Evolutionary conservation across 108 stramenopile species (phyloP), one percentile per base, ranked within the genome.

Genomic region (Heterococcus sp.): DNA sequence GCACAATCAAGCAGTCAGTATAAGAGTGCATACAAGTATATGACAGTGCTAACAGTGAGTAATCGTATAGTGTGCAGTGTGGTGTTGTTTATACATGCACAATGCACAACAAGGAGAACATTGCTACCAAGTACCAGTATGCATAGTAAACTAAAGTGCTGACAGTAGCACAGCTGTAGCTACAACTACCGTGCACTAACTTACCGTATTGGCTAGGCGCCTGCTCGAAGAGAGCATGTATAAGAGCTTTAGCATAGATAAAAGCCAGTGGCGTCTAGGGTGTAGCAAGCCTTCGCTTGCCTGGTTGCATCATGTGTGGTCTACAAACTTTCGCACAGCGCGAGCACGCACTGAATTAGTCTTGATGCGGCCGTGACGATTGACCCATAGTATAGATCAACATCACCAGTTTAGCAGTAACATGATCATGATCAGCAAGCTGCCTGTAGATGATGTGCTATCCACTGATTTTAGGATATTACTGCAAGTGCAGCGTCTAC

Each of bases 301-400:
- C 93, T 38, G 96, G 88, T 72, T 88, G 76, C 86, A 97, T 95
- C 95, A 96, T 95, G 46, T n/a, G 80, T 97, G 92, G 86, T 97
- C 96, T 32, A 97, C 95, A 80, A 93, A 92, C 86, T 95, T 95
- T 66, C 94, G 92, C 35, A 76, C 75, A 2, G 76, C 84, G 75
- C 76, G 92, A 79, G 96, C 96, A 34, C 96, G 92, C 30, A 91
- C 89, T 67, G 92, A 83, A 39, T 95, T 97, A 73, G 96, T 97
- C 88, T 92, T 93, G 90, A 97, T 95, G 73, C 95, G 93, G 32
- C 96, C 96, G 91, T 97, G 96, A 66, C 96, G 92, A 86, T 96
- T 95, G 74, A 91, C 65, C 76, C 71, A 69, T 1, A 37, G 37
- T 26, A 31, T 1, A 32, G 34, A 0, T n/a, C n/a, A n/a, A 69